These are phyloP conservation scores for Glycine soja DNA, from an alignment of 306 rosid species.

Conservation along the genomic window DNA sequence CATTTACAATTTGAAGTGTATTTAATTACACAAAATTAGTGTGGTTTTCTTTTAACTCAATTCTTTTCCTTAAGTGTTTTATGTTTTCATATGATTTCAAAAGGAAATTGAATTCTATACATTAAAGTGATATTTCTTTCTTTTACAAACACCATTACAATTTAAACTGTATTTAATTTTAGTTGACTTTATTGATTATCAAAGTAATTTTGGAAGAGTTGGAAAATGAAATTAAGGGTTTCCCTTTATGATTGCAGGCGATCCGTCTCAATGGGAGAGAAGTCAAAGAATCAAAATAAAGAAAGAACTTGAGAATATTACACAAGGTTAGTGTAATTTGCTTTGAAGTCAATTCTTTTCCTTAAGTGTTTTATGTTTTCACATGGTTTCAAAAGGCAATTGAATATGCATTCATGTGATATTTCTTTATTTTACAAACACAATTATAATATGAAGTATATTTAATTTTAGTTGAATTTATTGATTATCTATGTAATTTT, in stretches of 20 bases:
- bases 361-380: no score
- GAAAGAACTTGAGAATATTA: no score
- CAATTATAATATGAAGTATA: no score
- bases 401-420: no score
- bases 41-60: background rate
- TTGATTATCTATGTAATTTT: no score
- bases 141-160: background rate
- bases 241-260: background rate
- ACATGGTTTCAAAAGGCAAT: no score
- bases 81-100: background rate
- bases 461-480: no score
- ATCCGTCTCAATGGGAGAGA: background rate
- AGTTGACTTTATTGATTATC: background rate
- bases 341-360: background rate
- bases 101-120: background rate
- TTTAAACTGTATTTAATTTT: background rate
- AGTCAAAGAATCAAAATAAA: background rate
- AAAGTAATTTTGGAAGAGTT: background rate
- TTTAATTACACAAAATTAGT: conserved; percentile 48
- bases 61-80: background rate
- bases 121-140: background rate
- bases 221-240: background rate
- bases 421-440: no score
- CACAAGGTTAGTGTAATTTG: no score
- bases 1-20: no score